These are phyloP conservation scores for Suhomyces pyralidae DNA, from an alignment of 805 yeast genomes.

Conservation along the genomic window DNA sequence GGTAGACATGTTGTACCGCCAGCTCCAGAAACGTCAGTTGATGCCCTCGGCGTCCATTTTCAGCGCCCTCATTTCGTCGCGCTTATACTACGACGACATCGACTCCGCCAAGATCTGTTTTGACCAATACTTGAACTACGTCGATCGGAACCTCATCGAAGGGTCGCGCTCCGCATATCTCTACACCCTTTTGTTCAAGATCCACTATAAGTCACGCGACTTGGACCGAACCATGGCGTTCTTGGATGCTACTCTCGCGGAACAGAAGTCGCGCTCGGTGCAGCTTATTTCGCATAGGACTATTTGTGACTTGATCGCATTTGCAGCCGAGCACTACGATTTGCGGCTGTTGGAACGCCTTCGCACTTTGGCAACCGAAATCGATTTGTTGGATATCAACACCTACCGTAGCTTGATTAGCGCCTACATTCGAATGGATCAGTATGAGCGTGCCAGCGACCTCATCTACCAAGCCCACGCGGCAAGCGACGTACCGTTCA, in stretches of 20 bases:
- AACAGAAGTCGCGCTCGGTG: slow-evolving; percentile 12
- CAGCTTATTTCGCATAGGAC: slow-evolving; percentile 16
- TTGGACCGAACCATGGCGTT: slow-evolving; percentile 26
- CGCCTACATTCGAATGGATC: slow-evolving; percentile 29
- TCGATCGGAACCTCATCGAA: slow-evolving; percentile 12
- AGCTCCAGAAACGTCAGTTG: slow-evolving; percentile 44
- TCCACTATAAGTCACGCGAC: slow-evolving; percentile 24
- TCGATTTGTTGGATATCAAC: slow-evolving; percentile 18
- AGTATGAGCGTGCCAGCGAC: slow-evolving; percentile 32
- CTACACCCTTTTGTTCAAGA: slow-evolving; percentile 28
- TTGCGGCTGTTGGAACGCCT: slow-evolving; percentile 18
- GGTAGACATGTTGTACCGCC: slow-evolving; percentile 49
- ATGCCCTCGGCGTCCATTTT: slow-evolving; percentile 44
- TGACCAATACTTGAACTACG: slow-evolving; percentile 19
- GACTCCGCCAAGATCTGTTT: slow-evolving; percentile 32
- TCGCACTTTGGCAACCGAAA: slow-evolving; percentile 15
- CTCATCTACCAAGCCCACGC: slow-evolving; percentile 30
- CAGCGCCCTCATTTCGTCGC: slow-evolving; percentile 45
- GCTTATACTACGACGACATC: slow-evolving; percentile 34
- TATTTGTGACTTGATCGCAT: slow-evolving; percentile 18
- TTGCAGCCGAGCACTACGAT: slow-evolving; percentile 19
- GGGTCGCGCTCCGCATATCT: slow-evolving; percentile 18
- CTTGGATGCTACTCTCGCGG: slow-evolving; percentile 19
- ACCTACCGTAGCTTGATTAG: slow-evolving; percentile 26
- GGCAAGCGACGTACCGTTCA: slow-evolving; percentile 27